These are phyloP conservation scores for Phytophthora chlamydospora DNA, from an alignment of 352 stramenopile species.

Conservation along the genomic window DNA sequence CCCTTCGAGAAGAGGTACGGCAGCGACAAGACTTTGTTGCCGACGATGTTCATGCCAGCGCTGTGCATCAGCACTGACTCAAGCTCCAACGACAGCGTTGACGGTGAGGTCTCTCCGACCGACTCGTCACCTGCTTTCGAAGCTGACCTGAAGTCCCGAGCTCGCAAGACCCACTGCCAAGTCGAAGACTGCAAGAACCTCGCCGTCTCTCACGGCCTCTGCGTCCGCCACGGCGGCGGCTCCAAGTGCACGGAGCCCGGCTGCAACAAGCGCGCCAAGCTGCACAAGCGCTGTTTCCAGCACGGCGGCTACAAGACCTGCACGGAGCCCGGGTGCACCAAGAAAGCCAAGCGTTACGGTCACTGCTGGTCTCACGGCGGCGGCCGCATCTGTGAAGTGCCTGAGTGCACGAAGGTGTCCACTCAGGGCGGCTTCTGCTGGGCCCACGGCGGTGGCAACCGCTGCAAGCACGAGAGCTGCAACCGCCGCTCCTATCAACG, in stretches of 20 bases:
- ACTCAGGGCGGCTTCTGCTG: slow-evolving; percentile 70
- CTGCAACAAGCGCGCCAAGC: slow-evolving; percentile 62
- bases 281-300: slow-evolving; percentile 74
- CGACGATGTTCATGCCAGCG: slow-evolving; percentile 14
- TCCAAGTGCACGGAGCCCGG: slow-evolving; percentile 57
- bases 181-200: slow-evolving; percentile 62
- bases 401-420: slow-evolving; percentile 64
- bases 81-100: slow-evolving; percentile 18
- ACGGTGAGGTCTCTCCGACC: slow-evolving; percentile 18
- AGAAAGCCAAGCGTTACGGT: slow-evolving; percentile 71
- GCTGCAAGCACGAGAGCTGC: slow-evolving; percentile 58
- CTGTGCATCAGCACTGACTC: slow-evolving; percentile 13
- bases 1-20: slow-evolving; percentile 31
- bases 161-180: slow-evolving; percentile 43
- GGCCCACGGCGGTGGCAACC: slow-evolving; percentile 69
- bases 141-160: neutral
- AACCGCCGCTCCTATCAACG: slow-evolving; percentile 65
- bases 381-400: slow-evolving; percentile 62
- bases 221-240: slow-evolving; percentile 54
- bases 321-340: slow-evolving; percentile 56
- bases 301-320: slow-evolving; percentile 74
- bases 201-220: slow-evolving; percentile 46
- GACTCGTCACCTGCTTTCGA: slow-evolving; percentile 1
- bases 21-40: slow-evolving; percentile 5
- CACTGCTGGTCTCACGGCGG: slow-evolving; percentile 78